Evolutionary conservation across 1,284 basidiomycete genomes (phyloP).

Genomic region (Malassezia yamatoensis): DNA sequence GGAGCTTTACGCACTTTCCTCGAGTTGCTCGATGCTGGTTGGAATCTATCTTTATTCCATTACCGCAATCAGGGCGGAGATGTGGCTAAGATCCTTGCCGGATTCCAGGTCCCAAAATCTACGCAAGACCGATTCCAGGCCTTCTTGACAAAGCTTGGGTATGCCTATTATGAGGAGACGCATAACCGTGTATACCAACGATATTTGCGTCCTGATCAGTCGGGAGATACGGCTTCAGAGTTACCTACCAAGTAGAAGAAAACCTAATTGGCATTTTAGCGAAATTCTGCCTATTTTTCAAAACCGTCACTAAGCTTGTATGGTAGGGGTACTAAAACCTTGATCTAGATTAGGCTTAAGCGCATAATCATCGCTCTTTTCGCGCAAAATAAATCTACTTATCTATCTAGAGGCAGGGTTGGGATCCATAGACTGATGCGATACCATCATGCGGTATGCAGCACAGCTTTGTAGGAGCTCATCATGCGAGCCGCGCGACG

Average conservation of each 20-base stretch:
- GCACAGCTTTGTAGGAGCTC: constrained; percentile 26
- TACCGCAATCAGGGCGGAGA: constrained; percentile 83
- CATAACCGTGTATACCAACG: constrained; percentile 73
- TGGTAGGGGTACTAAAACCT: no score
- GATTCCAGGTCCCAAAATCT: constrained; percentile 65
- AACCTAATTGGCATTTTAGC: no score
- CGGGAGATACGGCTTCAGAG: no score
- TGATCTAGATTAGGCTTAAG: no score
- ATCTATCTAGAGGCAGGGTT: not conserved
- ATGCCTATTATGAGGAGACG: constrained; percentile 83
- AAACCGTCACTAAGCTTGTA: no score
- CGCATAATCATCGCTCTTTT: no score
- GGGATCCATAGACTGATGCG: constrained; percentile 25
- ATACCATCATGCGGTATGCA: constrained; percentile 31
- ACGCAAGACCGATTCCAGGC: constrained; percentile 61
- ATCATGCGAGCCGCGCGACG: constrained; percentile 36
- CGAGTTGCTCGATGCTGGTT: constrained; percentile 61
- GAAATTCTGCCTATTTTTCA: no score
- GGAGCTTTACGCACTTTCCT: constrained; percentile 77
- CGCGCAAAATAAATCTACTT: not conserved
- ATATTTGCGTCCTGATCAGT: constrained; percentile 53
- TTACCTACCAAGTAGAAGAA: no score
- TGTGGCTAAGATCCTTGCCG: constrained; percentile 56
- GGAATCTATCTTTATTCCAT: constrained; percentile 95
- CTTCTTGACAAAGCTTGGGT: constrained; percentile 70